Percentiles rank a stretch among this genome's conserved stretches.
These are phyloP conservation scores for Urochloa ruziziensis DNA, from an alignment of 176 grass and related monocot species.

Conservation along the genomic window DNA sequence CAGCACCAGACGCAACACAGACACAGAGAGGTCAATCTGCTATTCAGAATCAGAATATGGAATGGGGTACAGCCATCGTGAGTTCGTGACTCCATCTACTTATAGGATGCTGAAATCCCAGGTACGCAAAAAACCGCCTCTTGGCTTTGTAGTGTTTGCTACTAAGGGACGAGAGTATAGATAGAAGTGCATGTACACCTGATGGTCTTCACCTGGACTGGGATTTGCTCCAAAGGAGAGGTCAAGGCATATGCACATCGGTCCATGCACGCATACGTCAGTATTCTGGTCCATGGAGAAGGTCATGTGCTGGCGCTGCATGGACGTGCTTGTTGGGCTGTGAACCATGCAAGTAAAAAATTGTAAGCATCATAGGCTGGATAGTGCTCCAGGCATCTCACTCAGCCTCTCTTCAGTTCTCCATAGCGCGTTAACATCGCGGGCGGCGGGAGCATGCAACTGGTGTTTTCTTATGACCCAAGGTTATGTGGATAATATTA, in stretches of 20 bases:
- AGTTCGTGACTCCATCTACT: slow-evolving; percentile 14
- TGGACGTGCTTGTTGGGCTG: background rate
- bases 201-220: slow-evolving; percentile 39
- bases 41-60: background rate
- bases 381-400: background rate
- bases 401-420: background rate
- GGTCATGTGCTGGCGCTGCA: background rate
- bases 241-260: background rate
- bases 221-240: slow-evolving; percentile 10
- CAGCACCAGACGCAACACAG: no score
- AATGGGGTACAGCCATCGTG: background rate
- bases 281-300: slow-evolving; percentile 23
- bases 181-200: background rate
- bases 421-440: background rate
- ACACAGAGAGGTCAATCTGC: background rate
- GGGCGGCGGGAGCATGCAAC: background rate
- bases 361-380: background rate
- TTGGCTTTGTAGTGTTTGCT: background rate
- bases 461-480: background rate
- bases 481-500: background rate
- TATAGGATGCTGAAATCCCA: slow-evolving; percentile 20
- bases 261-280: slow-evolving; percentile 19
- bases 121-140: background rate
- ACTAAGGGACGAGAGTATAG: background rate
- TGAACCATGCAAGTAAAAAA: background rate